Base-by-base conservation (phyloP, 2,329 filamentous ascomycete genomes). In the Pyricularia sp. region DNA sequence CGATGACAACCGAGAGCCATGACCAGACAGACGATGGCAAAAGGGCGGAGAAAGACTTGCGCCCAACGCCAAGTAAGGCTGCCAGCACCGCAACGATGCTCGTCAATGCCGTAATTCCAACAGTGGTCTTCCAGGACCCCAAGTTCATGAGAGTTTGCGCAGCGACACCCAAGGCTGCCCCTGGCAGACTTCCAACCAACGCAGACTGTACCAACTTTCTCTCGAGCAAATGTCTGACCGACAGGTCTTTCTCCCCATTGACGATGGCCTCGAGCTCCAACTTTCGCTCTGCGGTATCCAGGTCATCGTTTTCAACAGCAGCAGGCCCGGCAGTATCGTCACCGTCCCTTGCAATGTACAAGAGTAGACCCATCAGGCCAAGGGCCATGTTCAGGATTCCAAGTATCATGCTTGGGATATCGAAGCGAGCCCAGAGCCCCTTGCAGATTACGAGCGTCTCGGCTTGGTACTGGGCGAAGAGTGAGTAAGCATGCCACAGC, bases 371-470 rank as follows among this genome's bases (percentile, higher is more conserved):
- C 2, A 87, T 69, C 26, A 97, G 82, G 3, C 89, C 87, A 28
- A 84, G 77, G 3, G 84, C 81, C 67, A 96, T 84, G 64, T 96
- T 83, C 0, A 75, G 73, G 49, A 97, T 86, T 61, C 94, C 94
- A 68, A 89, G 81, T 16, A 88, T 72, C 92, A 99, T 99, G 73
- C 88, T 90, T 2, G 85, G 82, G 24, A 96, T 81, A 73, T 99
- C 91, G 70, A 99, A 99, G 44, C 90, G 86, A 26, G 94, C 92
- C 94, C 94, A 99, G 19, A 97, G 79, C 53, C 82, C 83, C 73
- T 92, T 90, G 78, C 91, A 97, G 13, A 93, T 82, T 31, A 81
- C 81, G 60, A 99, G 79, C 0, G 89, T 96, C 72, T 90, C 85
- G 33, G 80, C 79, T 73, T 97, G 92, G 72, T 96, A 97, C 12